Evolutionary conservation across 306 rosid genomes (phyloP), one percentile per base, ranked within the genome.

Genomic region (Sindora glabra): DNA sequence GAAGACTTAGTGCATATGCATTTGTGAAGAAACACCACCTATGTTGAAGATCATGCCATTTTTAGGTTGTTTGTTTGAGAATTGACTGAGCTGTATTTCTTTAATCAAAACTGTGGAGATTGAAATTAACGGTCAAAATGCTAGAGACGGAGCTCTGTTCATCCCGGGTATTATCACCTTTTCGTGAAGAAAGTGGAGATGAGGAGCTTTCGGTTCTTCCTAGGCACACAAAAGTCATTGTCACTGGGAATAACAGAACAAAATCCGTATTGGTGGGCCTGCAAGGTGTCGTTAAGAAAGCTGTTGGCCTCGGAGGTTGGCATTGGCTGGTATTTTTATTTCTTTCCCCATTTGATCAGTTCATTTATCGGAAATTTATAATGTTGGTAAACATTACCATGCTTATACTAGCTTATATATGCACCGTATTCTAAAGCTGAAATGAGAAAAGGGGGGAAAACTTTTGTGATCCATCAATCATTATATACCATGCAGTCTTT

Each of bases 271-370:
- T 84, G 78, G 82, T 84, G 65, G 90, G 90, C 42, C 79, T 84
- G 63, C 90, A 84, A 70, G 90, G 90, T 22, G 90, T 84, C 47
- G 90, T 84, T 48, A 84, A 84, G 80, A 84, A 84, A 62, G 90
- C 87, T 73, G 90, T 84, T 25, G 90, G 90, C 10, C 81, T 84
- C 30, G 90, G 90, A 48, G 90, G 90, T 13, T 84, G 90, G 90
- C 90, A 84, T 56, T 84, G 90, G 90, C 90, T 84, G 90, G 90
- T 84, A 84, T 25, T 16, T 37, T 50, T 10, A n/a, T 33, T 15
- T 40, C 42, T 62, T 22, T 4, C 10, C 11, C 11, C 7, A 17
- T 8, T n/a, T n/a, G n/a, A n/a, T n/a, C n/a, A n/a, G n/a, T n/a
- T n/a, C n/a, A n/a, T n/a, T n/a, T n/a, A n/a, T n/a, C n/a, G n/a